Evolutionary conservation across 345 rosid genomes (phyloP).

Genomic region (Eucalyptus pauciflora): DNA sequence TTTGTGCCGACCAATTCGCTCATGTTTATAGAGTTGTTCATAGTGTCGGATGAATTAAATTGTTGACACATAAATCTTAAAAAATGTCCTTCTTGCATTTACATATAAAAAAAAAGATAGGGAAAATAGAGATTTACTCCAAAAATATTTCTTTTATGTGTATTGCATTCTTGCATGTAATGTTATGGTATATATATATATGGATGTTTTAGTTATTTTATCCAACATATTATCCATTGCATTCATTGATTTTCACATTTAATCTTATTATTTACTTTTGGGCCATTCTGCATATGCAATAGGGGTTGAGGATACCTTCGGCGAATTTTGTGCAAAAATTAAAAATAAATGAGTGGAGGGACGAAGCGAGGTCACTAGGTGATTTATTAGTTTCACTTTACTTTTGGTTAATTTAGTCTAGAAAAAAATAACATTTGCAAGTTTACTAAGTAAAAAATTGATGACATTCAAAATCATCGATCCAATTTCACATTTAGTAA

Average conservation of each 20-base stretch:
- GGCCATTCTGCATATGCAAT: background rate
- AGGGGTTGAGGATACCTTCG: background rate
- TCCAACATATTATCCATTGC: background rate
- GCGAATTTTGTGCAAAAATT: background rate
- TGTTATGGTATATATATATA: background rate
- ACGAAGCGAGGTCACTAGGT: background rate
- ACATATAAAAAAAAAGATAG: background rate
- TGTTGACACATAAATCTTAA: background rate
- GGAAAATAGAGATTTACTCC: background rate
- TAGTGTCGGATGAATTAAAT: background rate
- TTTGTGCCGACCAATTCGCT: background rate
- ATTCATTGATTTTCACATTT: background rate
- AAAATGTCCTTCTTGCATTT: background rate
- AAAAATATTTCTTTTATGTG: background rate
- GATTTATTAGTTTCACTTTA: background rate
- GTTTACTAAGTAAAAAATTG: background rate
- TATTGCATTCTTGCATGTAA: background rate
- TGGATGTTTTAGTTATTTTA: background rate
- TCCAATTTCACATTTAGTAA: background rate
- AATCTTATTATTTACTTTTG: background rate
- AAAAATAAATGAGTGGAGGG: background rate
- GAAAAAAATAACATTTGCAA: background rate
- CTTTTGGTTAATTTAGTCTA: background rate
- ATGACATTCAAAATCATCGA: background rate
- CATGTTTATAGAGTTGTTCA: background rate